Evolutionary conservation across 208 protist species (phyloP).

Genomic region (Strigomonas oncopelti): DNA sequence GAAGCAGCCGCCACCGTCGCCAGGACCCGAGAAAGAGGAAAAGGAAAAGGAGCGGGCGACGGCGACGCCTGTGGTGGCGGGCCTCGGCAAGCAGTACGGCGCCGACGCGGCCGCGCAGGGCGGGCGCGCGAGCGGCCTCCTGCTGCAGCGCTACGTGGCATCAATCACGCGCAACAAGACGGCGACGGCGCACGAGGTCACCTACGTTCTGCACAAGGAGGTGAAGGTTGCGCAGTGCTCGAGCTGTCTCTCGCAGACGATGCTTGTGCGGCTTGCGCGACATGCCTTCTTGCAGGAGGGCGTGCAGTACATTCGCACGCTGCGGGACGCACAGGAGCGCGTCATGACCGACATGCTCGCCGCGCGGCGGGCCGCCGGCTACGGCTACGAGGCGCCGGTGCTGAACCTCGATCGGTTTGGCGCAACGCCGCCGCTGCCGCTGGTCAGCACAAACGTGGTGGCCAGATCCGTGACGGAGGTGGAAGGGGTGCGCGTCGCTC

Average conservation of each 20-base stretch:
- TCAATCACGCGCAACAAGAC: neutral
- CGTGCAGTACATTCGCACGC: neutral
- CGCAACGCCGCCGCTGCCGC: constrained; percentile 1
- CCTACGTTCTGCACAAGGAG: neutral
- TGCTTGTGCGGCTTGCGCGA: neutral
- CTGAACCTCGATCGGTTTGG: neutral
- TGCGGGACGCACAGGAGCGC: neutral
- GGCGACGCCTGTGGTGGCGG: neutral
- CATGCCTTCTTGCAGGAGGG: neutral
- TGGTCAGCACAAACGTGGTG: neutral
- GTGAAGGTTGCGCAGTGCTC: neutral
- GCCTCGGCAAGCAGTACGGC: neutral
- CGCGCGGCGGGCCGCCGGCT: neutral
- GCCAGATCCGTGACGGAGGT: neutral
- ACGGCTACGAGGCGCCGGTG: neutral
- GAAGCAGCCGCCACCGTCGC: too few species aligned
- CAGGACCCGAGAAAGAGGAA: too few species aligned
- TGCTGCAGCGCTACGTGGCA: neutral
- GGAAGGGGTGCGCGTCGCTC: neutral
- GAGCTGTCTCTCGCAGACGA: neutral
- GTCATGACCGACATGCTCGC: neutral
- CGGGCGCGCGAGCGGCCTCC: neutral
- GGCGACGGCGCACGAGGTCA: neutral
- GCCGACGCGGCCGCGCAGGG: too few species aligned
- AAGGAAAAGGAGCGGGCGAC: neutral